Percentiles rank a stretch among this genome's conserved stretches.
phyloP scores from a whole-genome alignment of 139 green algal species.

The Closterium sp. region DNA sequence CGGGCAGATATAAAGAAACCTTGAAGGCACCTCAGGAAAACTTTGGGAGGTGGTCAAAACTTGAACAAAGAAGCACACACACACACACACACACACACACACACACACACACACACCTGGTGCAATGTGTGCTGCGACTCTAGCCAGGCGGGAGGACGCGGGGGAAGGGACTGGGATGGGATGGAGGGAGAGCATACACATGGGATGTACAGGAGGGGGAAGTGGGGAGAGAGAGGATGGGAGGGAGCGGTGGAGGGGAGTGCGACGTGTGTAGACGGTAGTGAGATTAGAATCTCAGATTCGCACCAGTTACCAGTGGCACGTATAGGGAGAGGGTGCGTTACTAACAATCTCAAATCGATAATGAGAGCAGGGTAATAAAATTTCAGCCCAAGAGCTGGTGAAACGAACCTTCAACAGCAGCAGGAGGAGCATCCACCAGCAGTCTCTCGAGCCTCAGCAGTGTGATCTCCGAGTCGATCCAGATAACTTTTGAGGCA shows the following conservation, averaged over 20 bases:
- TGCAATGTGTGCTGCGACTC: not conserved
- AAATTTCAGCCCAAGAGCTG: too few relatives aligned
- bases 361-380: too few relatives aligned
- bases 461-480: too few relatives aligned
- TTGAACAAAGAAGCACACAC: not conserved
- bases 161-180: not conserved
- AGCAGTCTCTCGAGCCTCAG: not conserved
- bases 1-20: too few relatives aligned
- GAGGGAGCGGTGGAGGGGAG: not conserved
- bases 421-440: not conserved
- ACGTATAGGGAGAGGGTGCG: too few relatives aligned
- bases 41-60: too few relatives aligned
- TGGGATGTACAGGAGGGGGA: too few relatives aligned
- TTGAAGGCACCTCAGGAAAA: too few relatives aligned
- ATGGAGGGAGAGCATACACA: not conserved
- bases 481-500: too few relatives aligned
- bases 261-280: not conserved
- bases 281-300: not conserved
- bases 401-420: too few relatives aligned
- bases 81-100: not conserved
- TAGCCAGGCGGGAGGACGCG: not conserved
- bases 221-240: not conserved
- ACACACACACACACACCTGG: not conserved
- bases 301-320: too few relatives aligned
- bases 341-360: too few relatives aligned